Evolutionary conservation across 2,329 filamentous ascomycete genomes (phyloP).

Genomic region (Xylaria sp.): DNA sequence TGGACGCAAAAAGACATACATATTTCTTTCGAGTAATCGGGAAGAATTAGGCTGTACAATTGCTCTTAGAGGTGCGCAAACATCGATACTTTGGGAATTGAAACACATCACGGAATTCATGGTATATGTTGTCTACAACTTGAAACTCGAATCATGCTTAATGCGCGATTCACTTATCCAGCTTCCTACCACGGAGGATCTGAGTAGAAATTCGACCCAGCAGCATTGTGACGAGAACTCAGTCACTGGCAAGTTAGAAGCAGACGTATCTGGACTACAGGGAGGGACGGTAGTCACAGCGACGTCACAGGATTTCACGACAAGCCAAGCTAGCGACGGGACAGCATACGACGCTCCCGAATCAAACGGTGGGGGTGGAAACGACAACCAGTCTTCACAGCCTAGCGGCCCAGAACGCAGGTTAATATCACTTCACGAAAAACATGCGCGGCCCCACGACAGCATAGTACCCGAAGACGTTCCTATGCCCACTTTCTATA

Average conservation of each 20-base stretch:
- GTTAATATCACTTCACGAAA: slow-evolving; percentile 57
- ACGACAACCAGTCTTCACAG: slow-evolving; percentile 37
- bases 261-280: slow-evolving; percentile 34
- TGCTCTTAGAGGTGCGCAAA: slow-evolving; percentile 83
- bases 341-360: slow-evolving; percentile 36
- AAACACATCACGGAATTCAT: slow-evolving; percentile 98
- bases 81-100: slow-evolving; percentile 76
- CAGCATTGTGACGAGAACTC: slow-evolving; percentile 52
- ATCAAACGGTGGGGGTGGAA: not conserved
- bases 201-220: slow-evolving; percentile 53
- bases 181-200: slow-evolving; percentile 73
- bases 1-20: slow-evolving; percentile 90
- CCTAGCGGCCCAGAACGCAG: slow-evolving; percentile 36
- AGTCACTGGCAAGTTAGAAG: slow-evolving; percentile 48
- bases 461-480: slow-evolving; percentile 78
- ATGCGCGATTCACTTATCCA: slow-evolving; percentile 93
- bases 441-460: slow-evolving; percentile 60
- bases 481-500: slow-evolving; percentile 91
- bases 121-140: slow-evolving; percentile 98
- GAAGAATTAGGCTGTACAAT: slow-evolving; percentile 95
- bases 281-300: slow-evolving; percentile 41
- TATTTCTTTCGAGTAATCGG: slow-evolving; percentile 90
- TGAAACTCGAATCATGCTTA: slow-evolving; percentile 93
- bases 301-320: slow-evolving; percentile 38
- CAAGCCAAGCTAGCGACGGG: slow-evolving; percentile 43